Conservation (phyloP, 257 asterid genomes). For the Petunia secreta region DNA sequence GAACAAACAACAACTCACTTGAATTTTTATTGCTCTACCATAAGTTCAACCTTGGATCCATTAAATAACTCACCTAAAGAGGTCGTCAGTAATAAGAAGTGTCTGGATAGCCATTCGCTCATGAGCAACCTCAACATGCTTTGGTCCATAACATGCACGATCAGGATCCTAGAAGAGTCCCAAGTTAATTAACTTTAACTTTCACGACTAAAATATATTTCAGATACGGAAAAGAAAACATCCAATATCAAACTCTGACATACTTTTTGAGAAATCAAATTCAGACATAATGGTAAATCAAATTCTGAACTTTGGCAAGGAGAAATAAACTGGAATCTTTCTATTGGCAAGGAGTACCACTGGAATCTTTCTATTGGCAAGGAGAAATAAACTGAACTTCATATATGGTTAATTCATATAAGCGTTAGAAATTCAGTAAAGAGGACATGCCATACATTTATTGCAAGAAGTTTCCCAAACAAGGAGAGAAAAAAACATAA, state of each 20-base stretch:
- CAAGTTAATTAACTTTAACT: conserved; percentile 26
- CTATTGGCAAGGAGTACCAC: no score
- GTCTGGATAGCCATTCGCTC: conserved; percentile 96
- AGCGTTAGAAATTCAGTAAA: not conserved
- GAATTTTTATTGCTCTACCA: not conserved
- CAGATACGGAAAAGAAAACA: not conserved
- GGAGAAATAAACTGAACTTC: not conserved
- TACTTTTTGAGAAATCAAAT: not conserved
- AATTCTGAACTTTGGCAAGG: no score
- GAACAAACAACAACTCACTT: not conserved
- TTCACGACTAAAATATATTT: not conserved
- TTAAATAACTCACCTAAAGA: conserved; percentile 67
- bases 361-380: not conserved
- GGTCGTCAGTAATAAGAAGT: conserved; percentile 91
- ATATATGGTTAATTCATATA: not conserved
- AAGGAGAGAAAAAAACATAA: not conserved
- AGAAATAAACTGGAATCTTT: no score
- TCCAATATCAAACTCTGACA: not conserved
- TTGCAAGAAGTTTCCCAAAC: not conserved
- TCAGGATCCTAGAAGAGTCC: conserved; percentile 63
- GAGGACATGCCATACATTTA: not conserved
- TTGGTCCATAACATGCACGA: conserved; percentile 98
- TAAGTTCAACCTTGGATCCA: not conserved
- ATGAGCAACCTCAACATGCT: conserved; percentile 96
- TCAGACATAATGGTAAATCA: no score